Conservation (phyloP, 768 basidiomycete genomes). For the Boletus vinaceobasis region DNA sequence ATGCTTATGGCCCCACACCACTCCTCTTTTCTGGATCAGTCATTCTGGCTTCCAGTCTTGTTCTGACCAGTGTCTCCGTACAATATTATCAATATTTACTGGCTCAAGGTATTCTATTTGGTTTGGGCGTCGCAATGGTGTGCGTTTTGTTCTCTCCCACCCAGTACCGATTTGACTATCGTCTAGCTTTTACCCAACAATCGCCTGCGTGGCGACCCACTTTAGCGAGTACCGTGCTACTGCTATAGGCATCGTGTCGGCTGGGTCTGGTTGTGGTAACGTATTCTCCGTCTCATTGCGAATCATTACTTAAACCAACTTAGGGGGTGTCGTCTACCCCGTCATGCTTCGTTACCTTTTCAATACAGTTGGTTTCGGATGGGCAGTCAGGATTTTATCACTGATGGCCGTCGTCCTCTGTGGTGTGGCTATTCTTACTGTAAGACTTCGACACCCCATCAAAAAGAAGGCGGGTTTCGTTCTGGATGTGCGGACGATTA, state of each 20-base stretch:
- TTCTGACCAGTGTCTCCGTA: conserved; percentile 56
- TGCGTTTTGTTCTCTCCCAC: conserved; percentile 32
- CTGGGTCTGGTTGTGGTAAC: conserved; percentile 65
- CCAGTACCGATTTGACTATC: conserved; percentile 2
- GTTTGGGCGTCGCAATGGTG: conserved; percentile 63
- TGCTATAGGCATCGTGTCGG: conserved; percentile 65
- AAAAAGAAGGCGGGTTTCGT: conserved; percentile 19
- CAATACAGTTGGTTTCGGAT: conserved; percentile 52
- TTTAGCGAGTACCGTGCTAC: conserved; percentile 66
- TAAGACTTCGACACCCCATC: conserved; percentile 33
- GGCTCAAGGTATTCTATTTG: conserved; percentile 62
- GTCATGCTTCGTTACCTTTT: conserved; percentile 61
- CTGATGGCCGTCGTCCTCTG: conserved; percentile 50
- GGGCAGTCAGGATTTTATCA: conserved; percentile 58
- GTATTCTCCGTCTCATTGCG: conserved; percentile 8
- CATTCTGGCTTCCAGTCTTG: conserved; percentile 48
- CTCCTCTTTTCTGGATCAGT: conserved; percentile 52
- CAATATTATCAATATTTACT: conserved; percentile 61
- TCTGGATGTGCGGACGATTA: conserved; percentile 32
- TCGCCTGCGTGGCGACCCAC: conserved; percentile 64
- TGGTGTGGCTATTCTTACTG: conserved; percentile 43
- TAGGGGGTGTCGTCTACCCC: conserved; percentile 70
- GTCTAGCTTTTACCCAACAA: conserved; percentile 65
- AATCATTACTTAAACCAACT: conserved; percentile 17
- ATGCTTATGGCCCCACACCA: conserved; percentile 54